A percentile compares a stretch with the other conserved stretches of the same genome.
phyloP scores from a whole-genome alignment of 164 flowering plant genomes.

The Piper betle region DNA sequence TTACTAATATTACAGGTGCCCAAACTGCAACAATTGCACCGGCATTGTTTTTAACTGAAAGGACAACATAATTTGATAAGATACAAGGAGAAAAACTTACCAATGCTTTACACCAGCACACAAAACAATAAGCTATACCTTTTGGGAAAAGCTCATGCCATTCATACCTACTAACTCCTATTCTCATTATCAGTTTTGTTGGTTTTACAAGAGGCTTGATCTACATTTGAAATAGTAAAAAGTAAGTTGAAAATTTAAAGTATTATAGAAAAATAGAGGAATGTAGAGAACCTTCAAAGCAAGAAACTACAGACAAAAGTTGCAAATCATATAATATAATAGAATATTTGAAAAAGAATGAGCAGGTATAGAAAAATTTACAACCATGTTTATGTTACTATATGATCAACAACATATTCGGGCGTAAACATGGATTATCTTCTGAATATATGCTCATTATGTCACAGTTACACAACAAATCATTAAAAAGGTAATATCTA shows the following conservation, averaged over 20 bases:
- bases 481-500: too few species aligned
- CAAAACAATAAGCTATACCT: conserved; percentile 26
- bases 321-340: too few species aligned
- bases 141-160: conserved; percentile 91
- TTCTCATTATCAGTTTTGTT: conserved; percentile 65
- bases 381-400: too few species aligned
- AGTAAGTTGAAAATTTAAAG: neutral
- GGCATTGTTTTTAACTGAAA: conserved; percentile 70
- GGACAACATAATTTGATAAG: neutral
- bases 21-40: conserved; percentile 89
- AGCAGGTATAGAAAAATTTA: too few species aligned
- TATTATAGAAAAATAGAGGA: neutral
- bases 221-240: conserved; percentile 22
- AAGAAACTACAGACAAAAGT: neutral
- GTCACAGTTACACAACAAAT: too few species aligned
- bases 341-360: too few species aligned
- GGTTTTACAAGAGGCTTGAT: conserved; percentile 84
- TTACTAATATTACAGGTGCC: conserved; percentile 86
- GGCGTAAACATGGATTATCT: too few species aligned
- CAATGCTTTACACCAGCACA: neutral
- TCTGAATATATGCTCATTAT: too few species aligned
- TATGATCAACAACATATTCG: too few species aligned
- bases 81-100: neutral
- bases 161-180: conserved; percentile 49
- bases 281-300: too few species aligned